phyloP scores from a whole-genome alignment of 345 rosid species.

The Eucalyptus guilfoylei region DNA sequence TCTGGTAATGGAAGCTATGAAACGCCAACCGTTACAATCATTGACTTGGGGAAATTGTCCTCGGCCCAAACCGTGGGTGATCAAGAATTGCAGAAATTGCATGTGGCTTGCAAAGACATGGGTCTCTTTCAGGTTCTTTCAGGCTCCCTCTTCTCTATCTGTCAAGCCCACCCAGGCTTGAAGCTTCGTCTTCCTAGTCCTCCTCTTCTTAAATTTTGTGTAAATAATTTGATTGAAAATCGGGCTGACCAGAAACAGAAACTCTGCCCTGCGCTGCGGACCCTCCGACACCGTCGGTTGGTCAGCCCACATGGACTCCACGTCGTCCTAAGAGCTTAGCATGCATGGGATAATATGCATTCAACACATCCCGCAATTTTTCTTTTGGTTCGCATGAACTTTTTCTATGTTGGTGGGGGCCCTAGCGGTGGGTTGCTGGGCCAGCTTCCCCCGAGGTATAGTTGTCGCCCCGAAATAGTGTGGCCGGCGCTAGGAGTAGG shows the following conservation, averaged over 20 bases:
- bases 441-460: fast-evolving
- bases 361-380: not conserved
- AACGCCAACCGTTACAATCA: not conserved
- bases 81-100: not conserved
- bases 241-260: not conserved
- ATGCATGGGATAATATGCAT: not conserved
- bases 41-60: not conserved
- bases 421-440: fast-evolving
- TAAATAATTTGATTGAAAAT: not conserved
- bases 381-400: not conserved
- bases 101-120: not conserved
- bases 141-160: not conserved
- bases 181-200: not conserved
- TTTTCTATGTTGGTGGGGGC: not conserved
- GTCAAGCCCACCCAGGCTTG: not conserved
- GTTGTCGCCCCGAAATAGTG: fast-evolving
- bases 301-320: not conserved
- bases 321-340: not conserved
- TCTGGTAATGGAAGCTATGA: not conserved
- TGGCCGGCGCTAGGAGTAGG: fast-evolving
- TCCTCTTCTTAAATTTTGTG: not conserved
- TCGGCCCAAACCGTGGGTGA: not conserved
- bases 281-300: not conserved
- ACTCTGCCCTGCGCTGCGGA: not conserved
- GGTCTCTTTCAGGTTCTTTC: conserved; percentile 10